Evolutionary conservation across 2,329 filamentous ascomycete genomes (phyloP), one percentile per base, ranked within the genome.

Genomic region (Fusarium secorum): DNA sequence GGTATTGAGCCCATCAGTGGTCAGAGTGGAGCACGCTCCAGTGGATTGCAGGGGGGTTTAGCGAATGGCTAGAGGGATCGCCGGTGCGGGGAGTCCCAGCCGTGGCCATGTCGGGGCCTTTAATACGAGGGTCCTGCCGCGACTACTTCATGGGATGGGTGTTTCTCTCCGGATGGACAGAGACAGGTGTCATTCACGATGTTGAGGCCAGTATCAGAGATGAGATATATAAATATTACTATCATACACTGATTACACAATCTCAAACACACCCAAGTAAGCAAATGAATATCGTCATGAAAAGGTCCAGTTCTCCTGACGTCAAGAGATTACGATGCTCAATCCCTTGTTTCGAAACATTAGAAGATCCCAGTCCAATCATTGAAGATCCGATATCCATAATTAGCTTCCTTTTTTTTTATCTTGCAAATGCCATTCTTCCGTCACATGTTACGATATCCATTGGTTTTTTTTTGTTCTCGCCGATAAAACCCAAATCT

Each of bases 401-500:
- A 54, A 54, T 45, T 53, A 53, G 52, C 14, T 49, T 38, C 18
- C 15, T 17, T 66, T 48, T 66, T 48, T 24, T 46, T 22, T 32
- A 22, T 48, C 30, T 33, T 39, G 39, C 20, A 38, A 56, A 52
- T 44, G 36, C 69, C 30, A 60, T 70, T 60, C n/a, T 65, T 66
- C 70, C 66, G 63, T 64, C 68, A 66, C 66, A 66, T 58, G 45
- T 42, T 61, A 55, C 56, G 60, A 51, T 42, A 66, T 41, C 32
- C 42, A 65, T 70, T 65, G 68, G 48, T 24, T 51, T 22, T 11
- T 66, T 48, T 49, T 52, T 4, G 24, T 44, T 38, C 8, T 61
- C 22, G 60, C 65, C 35, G 41, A 39, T 54, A 57, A 68, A 74
- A 75, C 70, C 70, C 72, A 75, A 73, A 62, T 75, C 58, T 67